Evolutionary conservation across 73 alveolate species (phyloP).

Genomic region (Symbiodinium pilosum): DNA sequence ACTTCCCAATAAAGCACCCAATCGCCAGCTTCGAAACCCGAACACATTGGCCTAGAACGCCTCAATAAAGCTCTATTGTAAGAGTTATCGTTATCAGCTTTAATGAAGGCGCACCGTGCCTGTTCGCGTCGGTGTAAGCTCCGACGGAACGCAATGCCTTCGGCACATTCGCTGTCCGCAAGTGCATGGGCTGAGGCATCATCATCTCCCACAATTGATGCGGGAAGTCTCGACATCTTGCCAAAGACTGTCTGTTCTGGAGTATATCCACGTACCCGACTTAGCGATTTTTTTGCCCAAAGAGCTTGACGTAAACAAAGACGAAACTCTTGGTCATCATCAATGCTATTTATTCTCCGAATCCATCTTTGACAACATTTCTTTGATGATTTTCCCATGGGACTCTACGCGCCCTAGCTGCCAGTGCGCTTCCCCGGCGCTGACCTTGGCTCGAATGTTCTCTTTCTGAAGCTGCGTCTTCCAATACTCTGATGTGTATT

Average conservation of each 20-base stretch:
- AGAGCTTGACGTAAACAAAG: background rate
- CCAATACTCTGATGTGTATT: background rate
- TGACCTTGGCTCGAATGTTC: background rate
- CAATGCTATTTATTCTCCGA: background rate
- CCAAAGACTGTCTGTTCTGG: constrained; percentile 20
- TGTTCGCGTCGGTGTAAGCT: background rate
- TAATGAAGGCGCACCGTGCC: background rate
- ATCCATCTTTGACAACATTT: background rate
- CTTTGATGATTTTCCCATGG: background rate
- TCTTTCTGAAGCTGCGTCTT: background rate
- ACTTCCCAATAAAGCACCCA: constrained; percentile 12
- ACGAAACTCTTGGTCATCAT: background rate
- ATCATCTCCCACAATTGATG: background rate
- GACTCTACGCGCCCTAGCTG: background rate
- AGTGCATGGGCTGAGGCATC: background rate
- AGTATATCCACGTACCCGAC: background rate
- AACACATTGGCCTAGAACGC: background rate
- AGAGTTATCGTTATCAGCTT: background rate
- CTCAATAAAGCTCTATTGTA: background rate
- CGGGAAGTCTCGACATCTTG: background rate
- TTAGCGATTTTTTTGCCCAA: background rate
- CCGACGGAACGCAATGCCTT: background rate
- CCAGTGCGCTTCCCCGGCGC: background rate
- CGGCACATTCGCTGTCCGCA: background rate
- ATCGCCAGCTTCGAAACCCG: background rate